These are phyloP conservation scores for Saccharomyces pastorianus DNA, from an alignment of 1,139 yeast genomes.

Conservation along the genomic window DNA sequence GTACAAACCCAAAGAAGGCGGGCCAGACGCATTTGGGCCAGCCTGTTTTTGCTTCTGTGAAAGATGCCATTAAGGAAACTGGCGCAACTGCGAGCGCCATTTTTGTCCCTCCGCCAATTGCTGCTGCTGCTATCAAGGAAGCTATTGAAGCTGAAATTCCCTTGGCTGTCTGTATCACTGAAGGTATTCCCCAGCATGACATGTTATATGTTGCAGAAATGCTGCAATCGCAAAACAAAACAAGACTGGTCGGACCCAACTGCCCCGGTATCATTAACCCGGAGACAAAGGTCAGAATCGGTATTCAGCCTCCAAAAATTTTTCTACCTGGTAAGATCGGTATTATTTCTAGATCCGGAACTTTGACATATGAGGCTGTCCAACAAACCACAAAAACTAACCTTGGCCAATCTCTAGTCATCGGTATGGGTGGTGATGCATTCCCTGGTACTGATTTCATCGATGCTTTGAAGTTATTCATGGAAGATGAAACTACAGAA, in stretches of 20 bases:
- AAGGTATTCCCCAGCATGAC: slow-evolving; percentile 98
- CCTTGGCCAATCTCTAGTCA: slow-evolving; percentile 91
- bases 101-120: slow-evolving; percentile 96
- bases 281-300: slow-evolving; percentile 86
- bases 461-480: slow-evolving; percentile 85
- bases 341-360: slow-evolving; percentile 93
- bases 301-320: slow-evolving; percentile 94
- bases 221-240: slow-evolving; percentile 85
- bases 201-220: slow-evolving; percentile 95
- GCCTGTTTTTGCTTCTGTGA: slow-evolving; percentile 85
- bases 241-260: slow-evolving; percentile 97
- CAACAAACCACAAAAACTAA: slow-evolving; percentile 96
- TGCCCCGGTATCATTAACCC: slow-evolving; percentile 99
- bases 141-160: slow-evolving; percentile 96
- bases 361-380: slow-evolving; percentile 97
- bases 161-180: slow-evolving; percentile 93
- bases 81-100: slow-evolving; percentile 95
- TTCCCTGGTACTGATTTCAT: slow-evolving; percentile 99
- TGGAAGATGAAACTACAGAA: slow-evolving; percentile 87
- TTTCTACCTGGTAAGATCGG: slow-evolving; percentile 94
- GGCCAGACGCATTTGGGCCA: slow-evolving; percentile 79
- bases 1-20: slow-evolving; percentile 97
- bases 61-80: slow-evolving; percentile 71
- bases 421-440: slow-evolving; percentile 99
- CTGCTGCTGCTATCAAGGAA: slow-evolving; percentile 92